Conservation (phyloP, 495 filamentous ascomycete species). For the Podospora pseudoanserina region DNA sequence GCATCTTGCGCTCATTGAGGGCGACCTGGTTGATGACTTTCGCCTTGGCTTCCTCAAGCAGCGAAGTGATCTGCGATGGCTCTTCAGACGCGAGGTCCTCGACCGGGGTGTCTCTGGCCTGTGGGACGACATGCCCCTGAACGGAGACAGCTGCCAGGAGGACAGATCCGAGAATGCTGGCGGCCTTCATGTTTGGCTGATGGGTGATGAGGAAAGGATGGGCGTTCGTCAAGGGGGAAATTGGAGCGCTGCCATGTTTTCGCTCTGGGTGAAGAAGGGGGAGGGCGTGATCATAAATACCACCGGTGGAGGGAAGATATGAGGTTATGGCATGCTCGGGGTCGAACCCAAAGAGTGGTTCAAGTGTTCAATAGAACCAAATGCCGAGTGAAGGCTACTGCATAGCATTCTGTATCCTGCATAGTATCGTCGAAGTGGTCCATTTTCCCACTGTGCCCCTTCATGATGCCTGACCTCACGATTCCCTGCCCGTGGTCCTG, state of each 20-base stretch:
- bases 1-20: slow-evolving; percentile 8
- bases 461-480: neutral
- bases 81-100: slow-evolving; percentile 5
- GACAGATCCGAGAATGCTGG: slow-evolving; percentile 12
- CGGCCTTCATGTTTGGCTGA: slow-evolving; percentile 13
- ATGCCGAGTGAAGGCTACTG: neutral
- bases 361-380: neutral
- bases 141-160: slow-evolving; percentile 8
- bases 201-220: neutral
- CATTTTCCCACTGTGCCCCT: neutral
- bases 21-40: slow-evolving; percentile 5
- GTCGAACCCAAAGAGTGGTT: neutral
- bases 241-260: neutral
- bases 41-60: slow-evolving; percentile 15
- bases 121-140: slow-evolving; percentile 6
- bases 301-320: neutral
- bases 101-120: neutral
- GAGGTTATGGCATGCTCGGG: neutral
- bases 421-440: neutral
- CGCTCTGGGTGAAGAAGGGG: neutral
- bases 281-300: neutral
- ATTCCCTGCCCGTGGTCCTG: neutral
- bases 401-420: neutral
- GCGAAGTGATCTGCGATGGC: neutral
- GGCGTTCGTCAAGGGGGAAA: neutral